Evolutionary conservation across 257 asterid genomes (phyloP).

Genomic region (Solanum medicagineum): DNA sequence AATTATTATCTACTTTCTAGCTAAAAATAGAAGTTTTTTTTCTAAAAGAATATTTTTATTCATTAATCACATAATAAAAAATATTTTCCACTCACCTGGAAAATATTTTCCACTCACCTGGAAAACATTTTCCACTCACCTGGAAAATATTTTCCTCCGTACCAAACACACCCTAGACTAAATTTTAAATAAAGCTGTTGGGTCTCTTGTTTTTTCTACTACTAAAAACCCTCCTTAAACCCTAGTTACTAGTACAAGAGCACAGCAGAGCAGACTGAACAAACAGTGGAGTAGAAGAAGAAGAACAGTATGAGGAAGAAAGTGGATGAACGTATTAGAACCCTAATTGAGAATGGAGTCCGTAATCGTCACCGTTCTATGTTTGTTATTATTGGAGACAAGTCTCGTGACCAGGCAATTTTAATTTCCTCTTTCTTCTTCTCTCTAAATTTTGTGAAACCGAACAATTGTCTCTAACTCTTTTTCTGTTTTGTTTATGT

Average conservation of each 20-base stretch:
- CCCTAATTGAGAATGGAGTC: conserved; percentile 87
- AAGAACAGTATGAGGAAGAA: conserved; percentile 52
- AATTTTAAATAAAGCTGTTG: too few relatives aligned
- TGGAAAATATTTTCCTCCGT: too few relatives aligned
- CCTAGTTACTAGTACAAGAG: background rate
- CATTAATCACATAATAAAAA: too few relatives aligned
- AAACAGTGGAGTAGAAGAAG: background rate
- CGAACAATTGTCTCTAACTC: background rate
- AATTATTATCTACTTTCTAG: too few relatives aligned
- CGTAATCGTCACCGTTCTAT: conserved; percentile 80
- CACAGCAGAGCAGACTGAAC: background rate
- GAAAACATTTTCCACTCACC: too few relatives aligned
- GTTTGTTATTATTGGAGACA: conserved; percentile 86
- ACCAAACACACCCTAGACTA: too few relatives aligned
- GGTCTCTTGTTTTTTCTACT: too few relatives aligned
- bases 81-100: too few relatives aligned
- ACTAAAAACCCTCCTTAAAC: background rate
- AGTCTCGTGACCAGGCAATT: conserved; percentile 61
- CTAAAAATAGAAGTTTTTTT: too few relatives aligned
- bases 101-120: too few relatives aligned
- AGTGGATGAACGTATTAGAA: conserved; percentile 76
- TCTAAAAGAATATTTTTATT: too few relatives aligned
- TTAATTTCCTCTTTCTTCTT: background rate
- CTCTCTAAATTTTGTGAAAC: background rate
- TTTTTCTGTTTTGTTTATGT: background rate